Conservation (phyloP, 2,329 filamentous ascomycete species). For the Pyrenophora tritici-repentis region DNA sequence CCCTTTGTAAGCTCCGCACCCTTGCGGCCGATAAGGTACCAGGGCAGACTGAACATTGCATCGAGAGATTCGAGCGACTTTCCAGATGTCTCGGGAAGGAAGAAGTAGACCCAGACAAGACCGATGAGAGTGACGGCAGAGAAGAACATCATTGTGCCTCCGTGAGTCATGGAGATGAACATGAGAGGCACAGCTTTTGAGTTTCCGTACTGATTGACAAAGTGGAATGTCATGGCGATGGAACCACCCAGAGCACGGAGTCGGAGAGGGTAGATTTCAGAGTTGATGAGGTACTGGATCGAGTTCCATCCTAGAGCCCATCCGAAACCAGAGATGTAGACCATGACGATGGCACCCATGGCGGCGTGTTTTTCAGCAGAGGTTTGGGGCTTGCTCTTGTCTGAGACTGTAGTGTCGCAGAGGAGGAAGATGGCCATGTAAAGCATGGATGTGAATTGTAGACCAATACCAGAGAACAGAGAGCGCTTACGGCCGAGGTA, state of each 20-base stretch:
- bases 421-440: slow-evolving; percentile 61
- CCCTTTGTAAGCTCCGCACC: slow-evolving; percentile 42
- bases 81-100: slow-evolving; percentile 73
- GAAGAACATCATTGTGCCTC: slow-evolving; percentile 80
- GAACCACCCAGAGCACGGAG: slow-evolving; percentile 73
- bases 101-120: slow-evolving; percentile 72
- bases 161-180: slow-evolving; percentile 64
- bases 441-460: slow-evolving; percentile 58
- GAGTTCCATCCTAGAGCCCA: slow-evolving; percentile 65
- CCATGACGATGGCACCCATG: slow-evolving; percentile 69
- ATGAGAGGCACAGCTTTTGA: slow-evolving; percentile 73
- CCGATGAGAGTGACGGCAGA: slow-evolving; percentile 69
- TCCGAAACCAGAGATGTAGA: slow-evolving; percentile 56
- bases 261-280: slow-evolving; percentile 76
- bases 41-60: slow-evolving; percentile 70
- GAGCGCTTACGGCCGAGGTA: slow-evolving; percentile 73
- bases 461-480: slow-evolving; percentile 54
- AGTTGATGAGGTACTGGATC: slow-evolving; percentile 78
- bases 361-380: slow-evolving; percentile 60
- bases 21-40: slow-evolving; percentile 71
- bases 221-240: slow-evolving; percentile 77
- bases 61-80: slow-evolving; percentile 71
- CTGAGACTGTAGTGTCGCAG: slow-evolving; percentile 63
- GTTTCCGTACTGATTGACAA: slow-evolving; percentile 79
- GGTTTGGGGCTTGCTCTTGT: slow-evolving; percentile 56